Base-by-base conservation (phyloP, 2,329 filamentous ascomycete species). In the Leptographium procerum region DNA sequence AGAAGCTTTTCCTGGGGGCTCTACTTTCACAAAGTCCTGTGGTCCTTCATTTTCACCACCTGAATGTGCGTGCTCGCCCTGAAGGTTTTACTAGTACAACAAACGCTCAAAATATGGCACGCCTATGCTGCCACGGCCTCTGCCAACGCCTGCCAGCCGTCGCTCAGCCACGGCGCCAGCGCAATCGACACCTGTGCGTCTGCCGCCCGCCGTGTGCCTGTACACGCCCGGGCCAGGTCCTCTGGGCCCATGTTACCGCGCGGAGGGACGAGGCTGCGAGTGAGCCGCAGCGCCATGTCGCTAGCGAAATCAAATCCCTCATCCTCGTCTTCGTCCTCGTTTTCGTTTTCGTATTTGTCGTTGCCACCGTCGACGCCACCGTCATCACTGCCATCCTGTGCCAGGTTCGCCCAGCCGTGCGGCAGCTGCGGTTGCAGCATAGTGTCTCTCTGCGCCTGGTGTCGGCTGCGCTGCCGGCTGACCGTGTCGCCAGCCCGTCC, bases 231-330 rank as follows among this genome's bases (percentile, higher is more conserved):
- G 2, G 88, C 83, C 57, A 97, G 71, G 60, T 89, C 88, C 28
- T 78, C 75, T 1, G 89, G 84, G 22, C 80, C 81, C 14, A 95
- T 73, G 1, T 77, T 73, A 0, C 90, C 89, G 55, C 78, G 72
- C 0, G 91, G 91, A 40, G 91, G 88, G 2, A 91, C 83, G 10
- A 82, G 84, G 64, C 85, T 84, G 43, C 81, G 68, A 0, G 91
- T 91, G n/a, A 91, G 89, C 66, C 85, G 80, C 61, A 95, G 76
- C 1, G 91, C 89, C 84, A 96, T 91, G 64, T 88, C 83, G 3
- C 88, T 86, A 0, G 77, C 72, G 58, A 78, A 73, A n/a, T 74
- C 72, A 56, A 75, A 72, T 6, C 69, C 65, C 2, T 79, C 81
- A 0, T 79, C 80, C 0, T 54, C 63, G 28, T 66, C 63, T 22